These are phyloP conservation scores for Jaapia argillacea DNA, from an alignment of 768 basidiomycete genomes.

Conservation along the genomic window DNA sequence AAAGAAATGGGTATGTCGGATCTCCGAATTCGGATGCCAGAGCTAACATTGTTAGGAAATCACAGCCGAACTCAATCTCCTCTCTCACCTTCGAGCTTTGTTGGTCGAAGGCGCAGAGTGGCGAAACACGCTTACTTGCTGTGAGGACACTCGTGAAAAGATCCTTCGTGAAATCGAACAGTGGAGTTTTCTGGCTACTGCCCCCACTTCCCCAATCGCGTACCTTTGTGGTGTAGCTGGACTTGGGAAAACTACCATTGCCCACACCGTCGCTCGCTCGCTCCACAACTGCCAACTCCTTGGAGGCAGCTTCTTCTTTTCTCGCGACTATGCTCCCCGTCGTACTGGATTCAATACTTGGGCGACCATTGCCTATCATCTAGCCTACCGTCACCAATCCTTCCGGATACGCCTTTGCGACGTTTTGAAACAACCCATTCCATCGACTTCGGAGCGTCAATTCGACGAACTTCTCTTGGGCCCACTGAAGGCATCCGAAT, in stretches of 20 bases:
- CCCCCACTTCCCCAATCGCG: slow-evolving; percentile 15
- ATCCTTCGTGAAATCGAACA: neutral
- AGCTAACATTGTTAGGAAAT: no score
- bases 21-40: no score
- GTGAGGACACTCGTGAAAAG: neutral
- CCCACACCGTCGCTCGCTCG: slow-evolving; percentile 20
- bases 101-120: neutral
- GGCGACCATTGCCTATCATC: slow-evolving; percentile 21
- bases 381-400: slow-evolving; percentile 13
- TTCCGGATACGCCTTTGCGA: neutral
- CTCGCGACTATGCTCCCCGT: slow-evolving; percentile 11
- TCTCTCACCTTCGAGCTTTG: no score
- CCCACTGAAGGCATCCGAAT: slow-evolving; percentile 1
- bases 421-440: slow-evolving; percentile 1
- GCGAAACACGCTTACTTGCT: neutral
- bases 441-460: neutral
- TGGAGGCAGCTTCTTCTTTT: slow-evolving; percentile 25
- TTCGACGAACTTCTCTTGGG: slow-evolving; percentile 10
- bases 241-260: slow-evolving; percentile 28
- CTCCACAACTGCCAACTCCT: slow-evolving; percentile 13
- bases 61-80: no score
- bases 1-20: no score
- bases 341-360: slow-evolving; percentile 15
- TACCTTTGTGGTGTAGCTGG: slow-evolving; percentile 25
- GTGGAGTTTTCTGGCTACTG: neutral